Evolutionary conservation across 805 yeast genomes (phyloP).

Genomic region (Yarrowia phangngaensis): DNA sequence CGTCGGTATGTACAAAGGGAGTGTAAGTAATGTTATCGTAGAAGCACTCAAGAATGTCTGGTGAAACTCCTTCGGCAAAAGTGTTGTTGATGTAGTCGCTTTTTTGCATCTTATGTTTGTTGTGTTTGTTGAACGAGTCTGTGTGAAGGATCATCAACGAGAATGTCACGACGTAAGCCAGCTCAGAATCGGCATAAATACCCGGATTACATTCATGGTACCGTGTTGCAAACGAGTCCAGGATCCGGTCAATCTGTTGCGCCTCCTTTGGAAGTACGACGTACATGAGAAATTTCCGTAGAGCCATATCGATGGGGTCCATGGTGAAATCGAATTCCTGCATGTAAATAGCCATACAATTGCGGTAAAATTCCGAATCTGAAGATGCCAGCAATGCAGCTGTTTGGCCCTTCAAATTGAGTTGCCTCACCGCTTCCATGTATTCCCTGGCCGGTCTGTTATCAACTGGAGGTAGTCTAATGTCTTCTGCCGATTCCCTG

Average conservation of each 20-base stretch:
- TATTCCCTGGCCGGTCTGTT: conserved; percentile 11
- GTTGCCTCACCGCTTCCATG: conserved; percentile 32
- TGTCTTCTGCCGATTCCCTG: conserved; percentile 17
- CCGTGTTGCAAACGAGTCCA: conserved; percentile 53
- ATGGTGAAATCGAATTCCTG: conserved; percentile 48
- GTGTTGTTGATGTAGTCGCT: conserved; percentile 55
- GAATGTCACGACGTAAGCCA: conserved; percentile 59
- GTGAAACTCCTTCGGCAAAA: conserved; percentile 39
- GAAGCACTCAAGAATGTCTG: conserved; percentile 47
- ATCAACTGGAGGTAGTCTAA: conserved; percentile 7
- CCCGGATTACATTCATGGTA: conserved; percentile 48
- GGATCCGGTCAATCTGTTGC: conserved; percentile 69
- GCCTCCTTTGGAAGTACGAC: conserved; percentile 65
- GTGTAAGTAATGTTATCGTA: conserved; percentile 63
- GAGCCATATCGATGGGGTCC: conserved; percentile 62
- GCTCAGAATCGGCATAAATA: conserved; percentile 45
- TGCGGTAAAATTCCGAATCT: conserved; percentile 36
- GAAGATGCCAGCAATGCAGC: conserved; percentile 38
- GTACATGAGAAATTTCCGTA: conserved; percentile 55
- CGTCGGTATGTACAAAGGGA: conserved; percentile 52
- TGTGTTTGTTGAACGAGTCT: conserved; percentile 64
- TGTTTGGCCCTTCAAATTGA: conserved; percentile 30
- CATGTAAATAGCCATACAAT: conserved; percentile 37
- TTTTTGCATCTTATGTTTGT: conserved; percentile 63
- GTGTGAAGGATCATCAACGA: conserved; percentile 71